phyloP scores from a whole-genome alignment of 2,329 filamentous ascomycete genomes.

The Sarocladium kiliense region DNA sequence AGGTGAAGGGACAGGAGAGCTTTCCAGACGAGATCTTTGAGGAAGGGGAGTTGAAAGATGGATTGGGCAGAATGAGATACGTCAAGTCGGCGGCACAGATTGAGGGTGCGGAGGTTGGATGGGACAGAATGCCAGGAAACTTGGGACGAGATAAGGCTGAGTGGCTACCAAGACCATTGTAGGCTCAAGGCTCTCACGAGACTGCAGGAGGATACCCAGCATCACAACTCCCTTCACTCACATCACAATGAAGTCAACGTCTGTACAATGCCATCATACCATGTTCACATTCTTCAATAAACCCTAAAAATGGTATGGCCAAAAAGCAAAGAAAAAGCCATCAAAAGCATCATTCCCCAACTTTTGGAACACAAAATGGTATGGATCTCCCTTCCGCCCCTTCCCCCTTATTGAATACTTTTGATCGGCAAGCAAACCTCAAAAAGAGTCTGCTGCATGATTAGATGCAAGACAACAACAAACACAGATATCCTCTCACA shows the following conservation, averaged over 20 bases:
- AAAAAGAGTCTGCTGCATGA: not conserved
- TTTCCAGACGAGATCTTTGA: slow-evolving; percentile 2
- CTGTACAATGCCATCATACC: not conserved
- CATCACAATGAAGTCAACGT: not conserved
- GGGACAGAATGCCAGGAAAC: slow-evolving; percentile 3
- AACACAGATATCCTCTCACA: not conserved
- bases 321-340: not conserved
- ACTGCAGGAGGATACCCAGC: too few species aligned
- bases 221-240: not conserved
- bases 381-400: not conserved
- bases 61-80: not conserved
- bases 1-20: slow-evolving; percentile 11
- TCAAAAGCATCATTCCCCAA: not conserved
- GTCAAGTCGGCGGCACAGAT: not conserved
- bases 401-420: not conserved
- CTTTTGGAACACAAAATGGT: slow-evolving; percentile 3
- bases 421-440: slow-evolving; percentile 3
- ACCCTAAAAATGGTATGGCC: not conserved
- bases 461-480: not conserved
- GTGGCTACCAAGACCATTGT: not conserved
- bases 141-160: not conserved
- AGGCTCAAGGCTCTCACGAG: not conserved
- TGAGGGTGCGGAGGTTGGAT: not conserved
- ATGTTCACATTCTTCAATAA: not conserved
- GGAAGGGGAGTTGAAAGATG: not conserved